These are phyloP conservation scores for Gossypium schwendimanii DNA, from an alignment of 441 rosid genomes.

Conservation along the genomic window DNA sequence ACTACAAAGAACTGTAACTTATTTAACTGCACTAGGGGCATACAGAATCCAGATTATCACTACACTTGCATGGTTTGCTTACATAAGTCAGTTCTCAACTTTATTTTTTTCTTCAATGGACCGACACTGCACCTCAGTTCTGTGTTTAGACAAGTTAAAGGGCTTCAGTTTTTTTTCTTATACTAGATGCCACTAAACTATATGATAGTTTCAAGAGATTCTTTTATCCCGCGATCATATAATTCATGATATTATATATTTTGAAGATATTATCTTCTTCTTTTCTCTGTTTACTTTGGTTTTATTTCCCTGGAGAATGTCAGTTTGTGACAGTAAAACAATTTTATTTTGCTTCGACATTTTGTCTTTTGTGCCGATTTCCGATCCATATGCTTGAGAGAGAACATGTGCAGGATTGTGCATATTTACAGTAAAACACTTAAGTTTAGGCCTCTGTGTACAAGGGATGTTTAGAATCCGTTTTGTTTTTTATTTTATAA, in stretches of 20 bases:
- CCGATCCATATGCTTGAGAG: not conserved
- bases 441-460: conserved; percentile 7
- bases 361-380: too few species aligned
- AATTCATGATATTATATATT: conserved; percentile 24
- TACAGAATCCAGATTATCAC: not conserved
- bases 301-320: conserved; percentile 17
- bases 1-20: not conserved
- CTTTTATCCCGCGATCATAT: conserved; percentile 50
- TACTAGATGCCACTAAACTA: conserved; percentile 14
- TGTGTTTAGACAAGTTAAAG: conserved; percentile 18
- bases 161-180: conserved; percentile 17
- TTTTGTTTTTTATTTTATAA: conserved; percentile 7
- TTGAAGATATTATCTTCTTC: conserved; percentile 10
- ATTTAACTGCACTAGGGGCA: too few species aligned
- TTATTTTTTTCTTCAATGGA: conserved; percentile 5
- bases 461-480: conserved; percentile 9
- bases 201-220: conserved; percentile 38
- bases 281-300: conserved; percentile 5
- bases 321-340: conserved; percentile 19
- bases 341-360: not conserved
- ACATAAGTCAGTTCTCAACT: conserved; percentile 31
- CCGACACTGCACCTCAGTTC: conserved; percentile 29
- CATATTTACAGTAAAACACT: conserved; percentile 1
- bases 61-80: conserved; percentile 13
- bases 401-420: conserved; percentile 11